These are phyloP conservation scores for Cordyceps cicadae DNA, from an alignment of 2,329 filamentous ascomycete genomes.

Conservation along the genomic window DNA sequence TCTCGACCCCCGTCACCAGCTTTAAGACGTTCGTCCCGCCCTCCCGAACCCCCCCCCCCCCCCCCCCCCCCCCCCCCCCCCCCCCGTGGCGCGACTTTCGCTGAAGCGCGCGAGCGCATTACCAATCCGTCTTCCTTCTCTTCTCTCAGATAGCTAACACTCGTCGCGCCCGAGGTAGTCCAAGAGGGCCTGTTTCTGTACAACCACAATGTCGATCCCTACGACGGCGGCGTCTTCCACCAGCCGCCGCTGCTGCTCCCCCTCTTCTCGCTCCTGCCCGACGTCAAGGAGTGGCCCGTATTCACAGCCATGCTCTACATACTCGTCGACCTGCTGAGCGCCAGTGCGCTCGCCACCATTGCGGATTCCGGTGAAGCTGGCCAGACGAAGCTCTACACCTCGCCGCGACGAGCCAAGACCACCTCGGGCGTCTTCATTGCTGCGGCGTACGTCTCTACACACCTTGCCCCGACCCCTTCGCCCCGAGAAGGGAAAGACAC, in stretches of 20 bases:
- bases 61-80: too few relatives aligned
- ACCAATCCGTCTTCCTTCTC: neutral
- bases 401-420: constrained; percentile 62
- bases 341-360: constrained; percentile 68
- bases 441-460: constrained; percentile 53
- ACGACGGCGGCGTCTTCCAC: constrained; percentile 80
- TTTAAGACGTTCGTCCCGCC: constrained; percentile 75
- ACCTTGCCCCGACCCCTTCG: neutral
- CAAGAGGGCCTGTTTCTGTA: constrained; percentile 97
- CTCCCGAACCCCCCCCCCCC: neutral
- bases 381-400: constrained; percentile 67
- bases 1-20: constrained; percentile 93
- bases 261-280: constrained; percentile 81
- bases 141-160: constrained; percentile 12
- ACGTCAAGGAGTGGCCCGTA: constrained; percentile 56
- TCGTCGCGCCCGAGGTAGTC: constrained; percentile 43
- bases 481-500: neutral
- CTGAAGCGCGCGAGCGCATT: neutral
- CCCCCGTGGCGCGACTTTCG: neutral
- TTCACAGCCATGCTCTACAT: constrained; percentile 77
- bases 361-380: constrained; percentile 73
- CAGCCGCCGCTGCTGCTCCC: constrained; percentile 85
- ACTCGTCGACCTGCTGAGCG: constrained; percentile 70
- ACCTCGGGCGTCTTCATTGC: constrained; percentile 71
- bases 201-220: constrained; percentile 91